These are phyloP conservation scores for Trypanosoma lewisi DNA, from an alignment of 208 protist genomes.

Conservation along the genomic window DNA sequence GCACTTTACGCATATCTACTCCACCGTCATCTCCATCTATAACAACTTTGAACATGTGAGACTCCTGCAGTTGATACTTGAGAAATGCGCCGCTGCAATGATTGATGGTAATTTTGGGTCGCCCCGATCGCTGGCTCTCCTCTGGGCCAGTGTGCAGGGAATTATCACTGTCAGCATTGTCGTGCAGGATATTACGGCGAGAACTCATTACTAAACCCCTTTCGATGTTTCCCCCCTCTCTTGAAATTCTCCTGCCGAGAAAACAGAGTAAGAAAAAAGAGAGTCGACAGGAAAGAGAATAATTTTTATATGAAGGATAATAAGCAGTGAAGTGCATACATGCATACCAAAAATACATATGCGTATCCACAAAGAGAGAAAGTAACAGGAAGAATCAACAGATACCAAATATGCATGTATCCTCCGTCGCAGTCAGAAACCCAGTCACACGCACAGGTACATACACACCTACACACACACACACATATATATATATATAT, in stretches of 20 bases:
- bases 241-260: too few species aligned
- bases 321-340: too few species aligned
- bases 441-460: not conserved
- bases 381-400: too few species aligned
- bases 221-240: not conserved
- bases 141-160: not conserved
- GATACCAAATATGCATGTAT: too few species aligned
- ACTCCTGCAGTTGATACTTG: conserved; percentile 50
- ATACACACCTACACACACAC: not conserved
- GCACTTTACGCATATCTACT: conserved; percentile 81
- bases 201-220: not conserved
- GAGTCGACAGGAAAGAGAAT: too few species aligned
- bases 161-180: not conserved
- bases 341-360: too few species aligned
- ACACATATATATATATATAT: too few species aligned
- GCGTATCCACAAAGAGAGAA: too few species aligned
- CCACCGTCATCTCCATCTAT: conserved; percentile 90
- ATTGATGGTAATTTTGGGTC: conserved; percentile 17
- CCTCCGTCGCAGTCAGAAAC: too few species aligned
- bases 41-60: conserved; percentile 82
- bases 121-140: not conserved
- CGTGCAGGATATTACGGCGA: not conserved
- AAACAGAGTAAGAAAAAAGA: too few species aligned
- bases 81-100: conserved; percentile 10
- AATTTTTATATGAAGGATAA: too few species aligned